Evolutionary conservation across 768 basidiomycete genomes (phyloP), one percentile per base, ranked within the genome.

Genomic region (Suillus subalutaceus): DNA sequence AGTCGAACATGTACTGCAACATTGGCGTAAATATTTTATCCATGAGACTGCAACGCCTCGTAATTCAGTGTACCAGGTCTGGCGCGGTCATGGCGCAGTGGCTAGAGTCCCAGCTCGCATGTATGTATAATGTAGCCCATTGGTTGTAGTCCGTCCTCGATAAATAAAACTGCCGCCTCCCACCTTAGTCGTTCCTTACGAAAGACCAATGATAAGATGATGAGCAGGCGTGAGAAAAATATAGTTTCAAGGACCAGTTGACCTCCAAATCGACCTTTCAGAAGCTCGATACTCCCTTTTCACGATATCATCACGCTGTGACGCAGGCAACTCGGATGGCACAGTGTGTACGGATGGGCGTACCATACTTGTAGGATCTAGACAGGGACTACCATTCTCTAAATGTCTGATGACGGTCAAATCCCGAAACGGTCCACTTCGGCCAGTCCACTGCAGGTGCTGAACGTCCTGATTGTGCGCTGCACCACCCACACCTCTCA

Each of bases 31-130:
- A 62, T 81, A 75, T 59, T 74, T 75, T 2, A 26, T 67, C 66
- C 38, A 88, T 79, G 26, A 77, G 80, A 48, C 78, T 80, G 67
- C 80, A 79, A 0, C 84, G 82, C 85, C 82, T 85, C 44, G 74
- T 72, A 52, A 72, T 82, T 48, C 46, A 48, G 10, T 46, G 10
- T 26, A 15, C 48, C 48, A 50, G 48, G 23, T 50, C 48, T 23
- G 23, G 23, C 13, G 6, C 13, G 23, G 6, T 26, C 48, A 50
- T 15, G 6, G 48, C 23, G 50, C 1, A 16, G 23, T 16, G 23
- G 23, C 23, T 26, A 26, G 23, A 52, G 10, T n/a, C 20, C n/a
- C 20, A 4, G 20, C 4, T 12, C 23, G 15, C 23, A 26, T 13
- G n/a, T 26, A 8, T 52, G 6, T 35, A 35, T 35, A 35, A 35